A percentile compares a stretch with the other conserved stretches of the same genome.
These are phyloP conservation scores for Pseudogymnoascus sp. DNA, from an alignment of 2,329 filamentous ascomycete genomes.

Conservation along the genomic window DNA sequence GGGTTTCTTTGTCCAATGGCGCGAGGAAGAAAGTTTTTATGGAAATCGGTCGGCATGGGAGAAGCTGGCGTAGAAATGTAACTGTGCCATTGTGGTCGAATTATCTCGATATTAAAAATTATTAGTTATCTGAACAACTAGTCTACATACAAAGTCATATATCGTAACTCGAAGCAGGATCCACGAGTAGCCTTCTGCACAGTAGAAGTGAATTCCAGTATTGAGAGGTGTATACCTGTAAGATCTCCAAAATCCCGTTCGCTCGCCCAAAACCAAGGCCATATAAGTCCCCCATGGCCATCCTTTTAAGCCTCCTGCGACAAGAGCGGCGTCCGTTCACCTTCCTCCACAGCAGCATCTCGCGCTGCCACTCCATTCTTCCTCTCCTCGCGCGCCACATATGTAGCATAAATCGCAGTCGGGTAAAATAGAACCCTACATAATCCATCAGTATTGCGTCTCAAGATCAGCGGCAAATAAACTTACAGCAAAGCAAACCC, in stretches of 20 bases:
- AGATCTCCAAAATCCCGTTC: background rate
- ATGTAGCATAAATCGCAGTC: conserved; percentile 14
- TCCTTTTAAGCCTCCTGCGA: background rate
- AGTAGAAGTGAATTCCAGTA: background rate
- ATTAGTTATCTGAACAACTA: background rate
- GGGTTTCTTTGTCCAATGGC: too few relatives aligned
- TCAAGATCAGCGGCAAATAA: background rate
- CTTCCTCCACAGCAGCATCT: background rate
- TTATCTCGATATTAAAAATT: background rate
- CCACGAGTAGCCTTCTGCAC: background rate
- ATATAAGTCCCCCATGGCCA: background rate
- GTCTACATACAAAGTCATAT: conserved; percentile 6
- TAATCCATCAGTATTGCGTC: background rate
- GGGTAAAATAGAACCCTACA: conserved; percentile 16
- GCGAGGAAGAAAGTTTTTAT: too few relatives aligned
- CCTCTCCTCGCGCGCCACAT: background rate
- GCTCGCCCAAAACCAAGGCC: background rate
- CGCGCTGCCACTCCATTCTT: background rate
- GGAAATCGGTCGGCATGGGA: too few relatives aligned
- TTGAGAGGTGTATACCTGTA: background rate
- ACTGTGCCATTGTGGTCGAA: too few relatives aligned
- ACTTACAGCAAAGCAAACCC: conserved; percentile 19
- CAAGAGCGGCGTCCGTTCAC: background rate
- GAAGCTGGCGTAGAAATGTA: too few relatives aligned
- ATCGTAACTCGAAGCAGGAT: background rate